These are phyloP conservation scores for Phoenix dactylifera DNA, from an alignment of 176 grass and related monocot species.

Conservation along the genomic window DNA sequence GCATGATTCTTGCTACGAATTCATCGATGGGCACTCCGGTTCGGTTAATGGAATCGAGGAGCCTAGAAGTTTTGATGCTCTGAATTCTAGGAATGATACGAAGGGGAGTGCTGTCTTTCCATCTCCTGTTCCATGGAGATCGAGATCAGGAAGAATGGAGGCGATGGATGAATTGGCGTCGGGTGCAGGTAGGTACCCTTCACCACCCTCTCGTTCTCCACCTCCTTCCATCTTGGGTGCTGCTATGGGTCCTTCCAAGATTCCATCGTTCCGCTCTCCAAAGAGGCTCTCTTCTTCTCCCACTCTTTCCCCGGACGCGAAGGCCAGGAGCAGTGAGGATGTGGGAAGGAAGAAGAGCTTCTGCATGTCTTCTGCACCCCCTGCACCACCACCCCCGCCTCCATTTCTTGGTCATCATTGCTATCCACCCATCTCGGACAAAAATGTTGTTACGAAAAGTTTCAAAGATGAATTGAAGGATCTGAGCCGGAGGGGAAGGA, in stretches of 20 bases:
- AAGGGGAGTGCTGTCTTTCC: conserved; percentile 43
- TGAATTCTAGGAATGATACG: not conserved
- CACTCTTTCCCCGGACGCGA: conserved; percentile 34
- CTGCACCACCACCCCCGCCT: conserved; percentile 55
- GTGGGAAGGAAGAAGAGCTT: conserved; percentile 28
- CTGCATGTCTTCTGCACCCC: conserved; percentile 28
- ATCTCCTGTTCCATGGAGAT: conserved; percentile 84
- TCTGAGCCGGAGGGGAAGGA: conserved; percentile 38
- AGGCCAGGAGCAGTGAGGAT: conserved; percentile 40
- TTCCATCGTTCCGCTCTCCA: not conserved
- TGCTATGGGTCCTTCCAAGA: no score
- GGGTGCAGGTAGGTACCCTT: not conserved
- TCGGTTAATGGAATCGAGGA: conserved; percentile 8
- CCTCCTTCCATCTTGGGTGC: not conserved
- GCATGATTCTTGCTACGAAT: not conserved
- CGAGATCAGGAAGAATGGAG: conserved; percentile 39
- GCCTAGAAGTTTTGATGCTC: conserved; percentile 2
- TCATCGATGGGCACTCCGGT: not conserved
- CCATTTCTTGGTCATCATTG: conserved; percentile 39
- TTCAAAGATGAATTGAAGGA: conserved; percentile 86
- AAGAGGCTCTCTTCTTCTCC: conserved; percentile 34
- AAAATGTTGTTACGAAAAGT: conserved; percentile 35
- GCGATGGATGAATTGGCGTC: conserved; percentile 8
- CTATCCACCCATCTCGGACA: conserved; percentile 28
- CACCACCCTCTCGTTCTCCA: not conserved